These are phyloP conservation scores for Aspergillus intermedius DNA, from an alignment of 2,329 filamentous ascomycete genomes.

Conservation along the genomic window DNA sequence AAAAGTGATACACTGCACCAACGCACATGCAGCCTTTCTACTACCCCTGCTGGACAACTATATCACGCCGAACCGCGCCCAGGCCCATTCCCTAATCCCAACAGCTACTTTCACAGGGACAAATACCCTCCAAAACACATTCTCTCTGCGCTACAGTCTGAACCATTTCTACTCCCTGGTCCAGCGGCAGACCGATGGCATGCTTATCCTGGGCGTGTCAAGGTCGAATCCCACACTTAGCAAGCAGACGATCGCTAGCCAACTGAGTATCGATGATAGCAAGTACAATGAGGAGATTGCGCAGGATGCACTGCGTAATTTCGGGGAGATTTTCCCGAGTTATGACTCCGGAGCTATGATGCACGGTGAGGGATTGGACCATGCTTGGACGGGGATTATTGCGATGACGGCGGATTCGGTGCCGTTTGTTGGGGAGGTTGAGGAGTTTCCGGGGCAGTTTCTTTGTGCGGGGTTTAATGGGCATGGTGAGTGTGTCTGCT, in stretches of 20 bases:
- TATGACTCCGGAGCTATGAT: conserved; percentile 4
- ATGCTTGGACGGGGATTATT: conserved; percentile 45
- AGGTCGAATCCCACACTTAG: conserved; percentile 37
- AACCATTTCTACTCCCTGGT: conserved; percentile 48
- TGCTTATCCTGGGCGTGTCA: conserved; percentile 39
- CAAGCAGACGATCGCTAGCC: conserved; percentile 19
- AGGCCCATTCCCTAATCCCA: conserved; percentile 42
- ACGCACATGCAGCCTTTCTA: conserved; percentile 18
- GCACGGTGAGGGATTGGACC: conserved; percentile 41
- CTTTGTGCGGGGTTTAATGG: conserved; percentile 48
- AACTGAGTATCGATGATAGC: conserved; percentile 36
- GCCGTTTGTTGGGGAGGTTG: conserved; percentile 41
- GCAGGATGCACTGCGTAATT: conserved; percentile 31
- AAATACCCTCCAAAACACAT: conserved; percentile 33
- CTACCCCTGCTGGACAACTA: conserved; percentile 18
- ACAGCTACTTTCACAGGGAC: conserved; percentile 29
- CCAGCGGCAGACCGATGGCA: conserved; percentile 39
- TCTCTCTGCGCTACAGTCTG: conserved; percentile 42
- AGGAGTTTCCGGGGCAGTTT: conserved; percentile 39
- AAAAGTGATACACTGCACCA: conserved; percentile 19
- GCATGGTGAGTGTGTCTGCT: conserved; percentile 26
- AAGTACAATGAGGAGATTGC: conserved; percentile 36
- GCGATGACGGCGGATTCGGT: conserved; percentile 44
- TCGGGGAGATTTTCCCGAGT: conserved; percentile 30
- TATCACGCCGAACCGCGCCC: conserved; percentile 40